A percentile compares a stretch with the other conserved stretches of the same genome.
These are phyloP conservation scores for Podospora bellae-mahoneyi DNA, from an alignment of 495 filamentous ascomycete genomes.

Conservation along the genomic window DNA sequence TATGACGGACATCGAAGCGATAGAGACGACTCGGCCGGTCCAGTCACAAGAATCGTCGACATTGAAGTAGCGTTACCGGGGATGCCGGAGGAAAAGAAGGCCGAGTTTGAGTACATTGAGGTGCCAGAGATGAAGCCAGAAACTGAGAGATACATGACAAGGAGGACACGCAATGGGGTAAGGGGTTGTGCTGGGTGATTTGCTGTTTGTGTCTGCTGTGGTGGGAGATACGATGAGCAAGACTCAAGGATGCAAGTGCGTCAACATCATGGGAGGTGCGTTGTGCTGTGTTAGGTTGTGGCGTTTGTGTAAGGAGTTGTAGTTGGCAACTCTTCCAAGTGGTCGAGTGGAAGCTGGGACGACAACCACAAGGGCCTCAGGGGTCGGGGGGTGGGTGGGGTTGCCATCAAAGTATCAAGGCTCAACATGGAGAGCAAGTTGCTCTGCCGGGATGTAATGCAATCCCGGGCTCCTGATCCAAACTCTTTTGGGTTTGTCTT, in stretches of 20 bases:
- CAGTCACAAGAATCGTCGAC: slow-evolving; percentile 7
- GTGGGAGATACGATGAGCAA: background rate
- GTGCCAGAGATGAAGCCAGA: slow-evolving; percentile 17
- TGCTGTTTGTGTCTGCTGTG: background rate
- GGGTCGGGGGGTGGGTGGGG: background rate
- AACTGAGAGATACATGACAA: background rate
- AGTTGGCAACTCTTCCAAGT: background rate
- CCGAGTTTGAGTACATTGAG: slow-evolving; percentile 17
- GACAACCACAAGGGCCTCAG: background rate
- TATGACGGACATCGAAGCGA: background rate
- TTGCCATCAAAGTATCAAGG: background rate
- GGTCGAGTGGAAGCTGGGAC: background rate
- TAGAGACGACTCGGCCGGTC: background rate
- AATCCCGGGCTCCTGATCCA: background rate
- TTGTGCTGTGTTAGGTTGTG: background rate
- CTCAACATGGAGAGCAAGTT: background rate
- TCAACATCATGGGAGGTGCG: background rate
- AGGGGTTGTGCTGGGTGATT: slow-evolving; percentile 15
- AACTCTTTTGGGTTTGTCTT: background rate
- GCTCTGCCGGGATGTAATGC: background rate
- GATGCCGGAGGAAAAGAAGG: slow-evolving; percentile 18
- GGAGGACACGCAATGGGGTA: slow-evolving; percentile 19
- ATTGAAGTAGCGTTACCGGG: slow-evolving; percentile 29
- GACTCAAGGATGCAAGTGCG: background rate
- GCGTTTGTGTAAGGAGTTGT: background rate